Base-by-base conservation (phyloP, 768 basidiomycete genomes). In the Boletellus emodensis region DNA sequence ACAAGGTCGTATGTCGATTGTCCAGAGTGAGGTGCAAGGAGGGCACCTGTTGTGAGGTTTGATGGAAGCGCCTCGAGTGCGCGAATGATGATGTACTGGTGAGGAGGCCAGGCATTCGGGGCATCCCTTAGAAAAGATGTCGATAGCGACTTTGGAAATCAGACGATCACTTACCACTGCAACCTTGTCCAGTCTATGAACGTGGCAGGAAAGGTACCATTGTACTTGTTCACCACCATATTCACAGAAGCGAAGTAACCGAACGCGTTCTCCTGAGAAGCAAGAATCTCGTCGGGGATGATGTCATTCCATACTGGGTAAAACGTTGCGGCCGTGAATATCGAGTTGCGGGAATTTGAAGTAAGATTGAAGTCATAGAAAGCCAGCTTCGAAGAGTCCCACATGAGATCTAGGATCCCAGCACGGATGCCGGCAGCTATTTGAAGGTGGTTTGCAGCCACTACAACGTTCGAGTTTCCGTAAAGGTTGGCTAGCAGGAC, bases 281-380 rank as follows among this genome's bases (percentile, higher is more conserved):
- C 61, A 9, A 82, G 68, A 6, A 96, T 61, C 58, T 90, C 85
- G 20, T 77, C 59, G 0, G 94, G 94, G 41, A 92, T 73, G 60
- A 97, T 93, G 15, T 83, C 87, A 45, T 78, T 84, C 94, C 93
- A 96, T 43, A 86, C 73, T 0, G 94, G 90, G 65, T 91, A 92
- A 72, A 83, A 93, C 1, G 80, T 82, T 1, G 89, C 93, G 2
- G 72, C 76, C n/a, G 81, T 81, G 71, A 85, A 93, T 28, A 90
- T 62, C 42, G 58, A 67, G 60, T 82, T 84, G 46, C 86, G 81
- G 13, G 78, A 62, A 44, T 84, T 82, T 3, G 83, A 77, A 7
- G 81, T 84, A 36, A 85, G 66, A 65, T 91, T 90, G 70, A 87
- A 96, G 68, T 95, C 94, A 61, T 94, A 94, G 70, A 94, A 95